A percentile compares a stretch with the other conserved stretches of the same genome.
Conservation (phyloP, 495 filamentous ascomycete species). For the Wilcoxina mikolae region DNA sequence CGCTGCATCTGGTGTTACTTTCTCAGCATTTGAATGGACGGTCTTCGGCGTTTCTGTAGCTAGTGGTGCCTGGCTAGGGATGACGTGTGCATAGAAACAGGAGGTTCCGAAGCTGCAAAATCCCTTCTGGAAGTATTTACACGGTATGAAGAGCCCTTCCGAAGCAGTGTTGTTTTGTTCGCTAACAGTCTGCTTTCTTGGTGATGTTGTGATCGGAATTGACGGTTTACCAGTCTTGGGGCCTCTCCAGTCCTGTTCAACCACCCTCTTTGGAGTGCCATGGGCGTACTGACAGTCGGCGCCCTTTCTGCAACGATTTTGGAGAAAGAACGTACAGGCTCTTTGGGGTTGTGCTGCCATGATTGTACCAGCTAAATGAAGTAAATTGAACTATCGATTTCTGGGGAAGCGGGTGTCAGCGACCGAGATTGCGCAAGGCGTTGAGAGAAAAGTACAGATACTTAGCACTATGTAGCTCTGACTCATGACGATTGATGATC, state of each 20-base stretch:
- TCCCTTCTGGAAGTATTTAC: constrained; percentile 17
- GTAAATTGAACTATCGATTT: too few relatives aligned
- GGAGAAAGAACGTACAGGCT: constrained; percentile 18
- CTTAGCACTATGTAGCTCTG: too few relatives aligned
- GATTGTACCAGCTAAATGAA: too few relatives aligned
- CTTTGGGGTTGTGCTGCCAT: too few relatives aligned
- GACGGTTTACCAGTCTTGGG: neutral
- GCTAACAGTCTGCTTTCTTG: neutral
- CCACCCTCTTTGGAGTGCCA: too few relatives aligned
- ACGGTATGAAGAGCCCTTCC: constrained; percentile 9
- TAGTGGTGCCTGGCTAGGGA: neutral
- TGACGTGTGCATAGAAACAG: constrained; percentile 15
- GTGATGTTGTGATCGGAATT: neutral
- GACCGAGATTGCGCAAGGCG: too few relatives aligned
- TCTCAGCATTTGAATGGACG: neutral
- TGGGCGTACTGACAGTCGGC: constrained; percentile 11
- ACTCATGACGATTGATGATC: too few relatives aligned
- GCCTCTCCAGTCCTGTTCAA: too few relatives aligned
- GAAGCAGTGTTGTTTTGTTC: neutral
- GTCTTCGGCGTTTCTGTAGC: neutral
- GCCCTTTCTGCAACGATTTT: constrained; percentile 10
- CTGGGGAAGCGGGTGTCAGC: too few relatives aligned
- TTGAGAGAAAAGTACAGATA: too few relatives aligned
- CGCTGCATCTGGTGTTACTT: neutral
- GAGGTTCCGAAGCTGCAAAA: constrained; percentile 9